These are phyloP conservation scores for Lagenidium giganteum DNA, from an alignment of 352 stramenopile genomes.

Conservation along the genomic window DNA sequence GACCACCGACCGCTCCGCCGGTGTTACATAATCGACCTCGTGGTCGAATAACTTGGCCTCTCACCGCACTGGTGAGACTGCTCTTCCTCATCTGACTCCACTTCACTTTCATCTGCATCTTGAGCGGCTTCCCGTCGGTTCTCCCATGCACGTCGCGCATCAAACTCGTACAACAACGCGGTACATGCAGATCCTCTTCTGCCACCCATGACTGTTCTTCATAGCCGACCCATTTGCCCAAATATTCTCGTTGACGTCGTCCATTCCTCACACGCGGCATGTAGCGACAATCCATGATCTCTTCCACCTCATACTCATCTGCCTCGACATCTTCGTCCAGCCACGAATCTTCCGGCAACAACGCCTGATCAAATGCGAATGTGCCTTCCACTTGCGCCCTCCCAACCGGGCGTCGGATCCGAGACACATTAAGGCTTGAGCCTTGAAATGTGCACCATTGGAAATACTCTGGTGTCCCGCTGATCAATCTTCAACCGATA, in stretches of 20 bases:
- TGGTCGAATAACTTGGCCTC: too few species aligned
- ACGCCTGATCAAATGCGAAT: conserved; percentile 2
- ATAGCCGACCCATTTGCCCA: conserved; percentile 15
- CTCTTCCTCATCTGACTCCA: background rate
- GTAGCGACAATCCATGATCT: background rate
- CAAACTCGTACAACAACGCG: conserved; percentile 12
- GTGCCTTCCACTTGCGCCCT: background rate
- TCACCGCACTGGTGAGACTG: too few species aligned
- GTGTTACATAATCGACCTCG: too few species aligned
- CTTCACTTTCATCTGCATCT: conserved; percentile 4
- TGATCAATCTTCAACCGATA: conserved; percentile 7
- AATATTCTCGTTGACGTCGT: conserved; percentile 16
- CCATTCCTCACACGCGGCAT: conserved; percentile 5
- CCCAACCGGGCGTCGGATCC: background rate
- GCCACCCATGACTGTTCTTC: conserved; percentile 17
- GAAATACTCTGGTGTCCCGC: background rate
- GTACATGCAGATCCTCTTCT: conserved; percentile 14
- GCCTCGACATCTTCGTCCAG: background rate
- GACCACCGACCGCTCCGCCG: too few species aligned
- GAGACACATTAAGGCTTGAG: conserved; percentile 11
- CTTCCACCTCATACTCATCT: conserved; percentile 13
- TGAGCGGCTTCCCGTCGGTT: conserved; percentile 2
- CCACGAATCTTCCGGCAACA: conserved; percentile 11
- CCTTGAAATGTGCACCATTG: conserved; percentile 6
- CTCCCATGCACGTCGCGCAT: conserved; percentile 2